Evolutionary conservation across 805 yeast species (phyloP).

Genomic region (Starmerella vitae): DNA sequence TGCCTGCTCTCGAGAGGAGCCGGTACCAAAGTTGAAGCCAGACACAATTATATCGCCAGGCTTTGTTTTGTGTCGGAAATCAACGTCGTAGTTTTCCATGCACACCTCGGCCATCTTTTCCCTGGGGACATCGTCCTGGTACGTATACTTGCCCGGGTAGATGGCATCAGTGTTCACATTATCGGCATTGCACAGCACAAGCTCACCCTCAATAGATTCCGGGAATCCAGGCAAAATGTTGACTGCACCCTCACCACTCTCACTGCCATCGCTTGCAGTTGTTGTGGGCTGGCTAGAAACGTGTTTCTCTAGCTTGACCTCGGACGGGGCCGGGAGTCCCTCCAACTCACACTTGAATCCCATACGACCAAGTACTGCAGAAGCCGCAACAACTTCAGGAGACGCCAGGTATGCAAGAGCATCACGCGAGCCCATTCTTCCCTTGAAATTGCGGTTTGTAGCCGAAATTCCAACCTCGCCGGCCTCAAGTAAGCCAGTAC

Average conservation of each 20-base stretch:
- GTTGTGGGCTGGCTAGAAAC: constrained; percentile 27
- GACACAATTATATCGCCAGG: constrained; percentile 82
- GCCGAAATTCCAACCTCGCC: constrained; percentile 99
- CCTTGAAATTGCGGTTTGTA: constrained; percentile 96
- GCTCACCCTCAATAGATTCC: constrained; percentile 71
- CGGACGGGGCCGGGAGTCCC: constrained; percentile 41
- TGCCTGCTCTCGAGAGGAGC: constrained; percentile 97
- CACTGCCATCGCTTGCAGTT: constrained; percentile 23
- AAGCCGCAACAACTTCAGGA: constrained; percentile 97
- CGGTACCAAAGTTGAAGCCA: constrained; percentile 96
- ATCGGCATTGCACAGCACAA: constrained; percentile 92
- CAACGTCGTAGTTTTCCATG: constrained; percentile 96
- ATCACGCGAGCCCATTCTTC: constrained; percentile 96
- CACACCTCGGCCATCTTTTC: constrained; percentile 98
- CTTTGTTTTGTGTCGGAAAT: constrained; percentile 65
- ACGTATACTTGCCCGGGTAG: constrained; percentile 97
- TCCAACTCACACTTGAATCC: constrained; percentile 80
- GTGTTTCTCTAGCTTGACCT: constrained; percentile 34
- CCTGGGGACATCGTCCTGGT: constrained; percentile 90
- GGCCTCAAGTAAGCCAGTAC: constrained; percentile 81
- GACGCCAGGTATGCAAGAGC: constrained; percentile 93
- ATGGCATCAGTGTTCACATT: constrained; percentile 91
- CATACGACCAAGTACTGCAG: constrained; percentile 89
- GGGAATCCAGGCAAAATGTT: constrained; percentile 88
- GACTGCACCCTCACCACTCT: constrained; percentile 26